These are phyloP conservation scores for Boletellus sp. DNA, from an alignment of 1,284 basidiomycete genomes.

Conservation along the genomic window DNA sequence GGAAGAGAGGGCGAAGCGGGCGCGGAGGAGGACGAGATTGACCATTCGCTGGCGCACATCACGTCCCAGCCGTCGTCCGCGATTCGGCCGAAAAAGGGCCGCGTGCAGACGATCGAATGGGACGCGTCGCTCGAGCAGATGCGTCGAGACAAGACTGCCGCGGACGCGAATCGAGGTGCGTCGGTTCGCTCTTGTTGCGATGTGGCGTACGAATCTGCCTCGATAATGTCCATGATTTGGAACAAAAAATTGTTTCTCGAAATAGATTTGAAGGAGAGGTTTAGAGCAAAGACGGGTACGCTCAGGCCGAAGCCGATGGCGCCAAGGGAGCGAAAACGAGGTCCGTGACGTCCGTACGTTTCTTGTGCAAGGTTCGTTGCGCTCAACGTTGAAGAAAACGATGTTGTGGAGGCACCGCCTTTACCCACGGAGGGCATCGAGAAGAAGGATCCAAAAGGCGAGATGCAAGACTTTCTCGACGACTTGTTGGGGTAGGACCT, in stretches of 20 bases:
- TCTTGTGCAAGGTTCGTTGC: not conserved
- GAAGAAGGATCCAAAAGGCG: constrained; percentile 49
- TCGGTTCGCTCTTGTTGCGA: not conserved
- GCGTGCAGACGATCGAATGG: constrained; percentile 62
- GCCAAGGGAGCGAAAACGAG: constrained; percentile 34
- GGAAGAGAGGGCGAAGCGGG: constrained; percentile 21
- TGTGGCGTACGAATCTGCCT: no score
- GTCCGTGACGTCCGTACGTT: constrained; percentile 21
- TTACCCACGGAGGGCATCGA: constrained; percentile 39
- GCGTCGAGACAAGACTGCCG: constrained; percentile 62
- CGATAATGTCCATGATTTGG: no score
- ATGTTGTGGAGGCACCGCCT: constrained; percentile 52
- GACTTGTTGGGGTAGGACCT: constrained; percentile 50
- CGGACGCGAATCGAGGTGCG: constrained; percentile 70
- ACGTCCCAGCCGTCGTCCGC: constrained; percentile 29
- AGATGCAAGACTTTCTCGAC: constrained; percentile 74
- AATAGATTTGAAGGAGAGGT: constrained; percentile 67
- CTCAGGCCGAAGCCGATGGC: constrained; percentile 40
- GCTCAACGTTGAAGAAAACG: constrained; percentile 25
- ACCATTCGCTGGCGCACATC: constrained; percentile 54
- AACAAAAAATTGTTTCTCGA: not conserved
- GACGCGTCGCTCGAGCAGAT: constrained; percentile 60
- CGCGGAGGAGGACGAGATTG: constrained; percentile 57
- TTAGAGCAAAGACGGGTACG: constrained; percentile 56
- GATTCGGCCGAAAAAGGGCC: constrained; percentile 52